Percentiles rank a stretch among this genome's conserved stretches.
These are phyloP conservation scores for Rickenella mellea DNA, from an alignment of 768 basidiomycete species.

Conservation along the genomic window DNA sequence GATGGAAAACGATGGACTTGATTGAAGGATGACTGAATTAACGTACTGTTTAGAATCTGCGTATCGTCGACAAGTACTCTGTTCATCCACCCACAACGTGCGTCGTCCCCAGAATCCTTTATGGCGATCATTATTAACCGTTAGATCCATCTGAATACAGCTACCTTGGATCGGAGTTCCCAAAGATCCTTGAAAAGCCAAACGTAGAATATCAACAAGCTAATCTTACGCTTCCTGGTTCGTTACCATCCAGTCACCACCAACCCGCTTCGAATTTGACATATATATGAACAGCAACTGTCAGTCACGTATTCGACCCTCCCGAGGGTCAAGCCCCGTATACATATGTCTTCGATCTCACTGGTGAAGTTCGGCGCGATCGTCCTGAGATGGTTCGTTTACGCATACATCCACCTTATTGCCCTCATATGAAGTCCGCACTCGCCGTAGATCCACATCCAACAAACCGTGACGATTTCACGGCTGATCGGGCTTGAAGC, in stretches of 20 bases:
- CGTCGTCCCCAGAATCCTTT: constrained; percentile 13
- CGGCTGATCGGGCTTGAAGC: constrained; percentile 67
- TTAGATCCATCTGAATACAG: constrained; percentile 25
- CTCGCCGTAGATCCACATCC: constrained; percentile 61
- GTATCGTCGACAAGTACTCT: constrained; percentile 69
- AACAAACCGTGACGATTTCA: constrained; percentile 61
- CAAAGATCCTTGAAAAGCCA: constrained; percentile 54
- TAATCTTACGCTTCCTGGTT: constrained; percentile 68
- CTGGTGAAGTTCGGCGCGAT: constrained; percentile 71
- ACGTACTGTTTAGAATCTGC: constrained; percentile 41
- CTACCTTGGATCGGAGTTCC: constrained; percentile 72
- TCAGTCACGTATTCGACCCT: constrained; percentile 63
- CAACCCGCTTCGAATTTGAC: neutral
- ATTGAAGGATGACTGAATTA: no score
- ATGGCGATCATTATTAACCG: constrained; percentile 10
- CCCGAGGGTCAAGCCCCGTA: constrained; percentile 60
- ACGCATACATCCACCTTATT: constrained; percentile 5
- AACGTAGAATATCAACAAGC: constrained; percentile 75
- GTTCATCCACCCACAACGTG: constrained; percentile 69
- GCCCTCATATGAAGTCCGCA: constrained; percentile 5
- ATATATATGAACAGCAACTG: constrained; percentile 38
- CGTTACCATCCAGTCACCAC: constrained; percentile 15
- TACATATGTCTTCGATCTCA: constrained; percentile 77
- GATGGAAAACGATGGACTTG: no score
- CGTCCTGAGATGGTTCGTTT: constrained; percentile 60